Evolutionary conservation across 768 basidiomycete genomes (phyloP), one percentile per base, ranked within the genome.

Genomic region (Imleria badia): DNA sequence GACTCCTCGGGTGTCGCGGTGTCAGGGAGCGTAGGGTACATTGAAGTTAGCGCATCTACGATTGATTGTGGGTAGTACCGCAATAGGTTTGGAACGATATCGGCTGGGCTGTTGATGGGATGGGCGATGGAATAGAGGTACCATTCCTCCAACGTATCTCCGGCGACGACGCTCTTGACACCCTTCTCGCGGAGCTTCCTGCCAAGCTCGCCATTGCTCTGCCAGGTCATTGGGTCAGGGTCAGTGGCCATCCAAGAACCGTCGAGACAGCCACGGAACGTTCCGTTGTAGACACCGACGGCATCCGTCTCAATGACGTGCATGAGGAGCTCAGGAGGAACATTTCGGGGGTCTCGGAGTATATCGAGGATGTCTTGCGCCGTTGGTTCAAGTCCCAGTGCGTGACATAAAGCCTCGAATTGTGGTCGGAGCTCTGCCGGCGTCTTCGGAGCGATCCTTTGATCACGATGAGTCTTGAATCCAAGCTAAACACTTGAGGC

Each of bases 101-200:
- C 87, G 31, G 59, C 57, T 22, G 76, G 70, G 7, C 73, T 66
- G 10, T 65, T 35, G 48, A 87, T 78, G 0, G 83, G 80, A 65
- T 89, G 81, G 3, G 86, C 82, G 57, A 88, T 83, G 6, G 85
- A 81, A 62, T 88, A 89, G 44, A 88, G 75, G 65, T 83, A 88
- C 87, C 87, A 90, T 69, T 91, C 87, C 58, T 90, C 87, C 7
- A 76, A 76, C 39, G 87, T 73, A 52, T 87, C 81, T 12, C 88
- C 88, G 9, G 84, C 70, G 48, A 86, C 73, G 51, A 90, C 70
- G 62, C 78, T 82, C 40, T 75, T 77, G 46, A 91, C 80, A 1
- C 88, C 87, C 29, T 80, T 82, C 30, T 75, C 78, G 41, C 63
- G 67, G 15, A 90, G 75, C 2, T 74, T 79, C 15, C 66, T 67